Base-by-base conservation (phyloP, 139 green algal genomes). In the Axilococcus clingmanii region DNA sequence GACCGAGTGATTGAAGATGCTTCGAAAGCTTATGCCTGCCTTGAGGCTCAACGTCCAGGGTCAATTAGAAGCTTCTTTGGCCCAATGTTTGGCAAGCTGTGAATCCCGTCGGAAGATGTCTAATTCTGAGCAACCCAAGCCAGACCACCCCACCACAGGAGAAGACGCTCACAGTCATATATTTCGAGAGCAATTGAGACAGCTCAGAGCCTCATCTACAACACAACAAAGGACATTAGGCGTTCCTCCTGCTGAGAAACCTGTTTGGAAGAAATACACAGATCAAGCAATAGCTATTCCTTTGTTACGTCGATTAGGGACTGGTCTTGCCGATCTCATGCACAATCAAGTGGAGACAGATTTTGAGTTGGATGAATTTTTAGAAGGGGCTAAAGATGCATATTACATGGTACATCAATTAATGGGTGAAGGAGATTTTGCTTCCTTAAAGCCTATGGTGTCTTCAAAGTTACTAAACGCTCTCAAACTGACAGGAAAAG, bases 321-420 rank as follows among this genome's bases (percentile, higher is more conserved):
- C 29, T 31, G 33, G 19, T 12, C 42, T 56, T 19, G 17, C 20
- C 41, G 31, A 61, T 15, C 48, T 62, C 5, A 19, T 68, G 2
- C 42, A 42, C 4, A 16, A 11, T 3, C 23, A 33, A n/a, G n/a
- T 68, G 2, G 60, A 68, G 23, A 40, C 11, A 7, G 17, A 40
- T 16, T 68, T 68, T 56, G 52, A 56, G 22, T 40, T 50, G 1
- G 25, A 27, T 7, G 60, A 68, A 17, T 55, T 34, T 7, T 14
- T 68, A 25, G 60, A 68, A 41, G 60, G 51, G 1, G 38, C 51
- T 15, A 49, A 56, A 29, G 60, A 68, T 29, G 60, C 60, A 4
- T 55, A 51, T 27, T 52, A 17, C 5, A 51, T 38, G 17, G 59
- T 67, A 3, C 25, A 67, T 42, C 4, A 58, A 7, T 34, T 55